phyloP scores from a whole-genome alignment of 2,329 filamentous ascomycete species.

The Venturia nashicola region DNA sequence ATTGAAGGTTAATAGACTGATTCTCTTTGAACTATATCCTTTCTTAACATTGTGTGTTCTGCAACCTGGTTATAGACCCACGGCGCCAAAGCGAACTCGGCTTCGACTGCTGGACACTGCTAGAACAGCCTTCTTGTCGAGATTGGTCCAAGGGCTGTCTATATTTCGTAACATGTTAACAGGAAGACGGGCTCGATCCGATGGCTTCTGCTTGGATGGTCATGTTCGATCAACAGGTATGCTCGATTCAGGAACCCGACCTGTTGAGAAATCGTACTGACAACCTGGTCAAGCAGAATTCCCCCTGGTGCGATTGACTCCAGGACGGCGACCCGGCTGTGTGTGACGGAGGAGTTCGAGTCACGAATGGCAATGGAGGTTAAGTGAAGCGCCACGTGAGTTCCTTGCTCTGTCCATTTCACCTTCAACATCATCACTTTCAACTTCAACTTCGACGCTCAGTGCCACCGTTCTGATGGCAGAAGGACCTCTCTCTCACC shows the following conservation, averaged over 20 bases:
- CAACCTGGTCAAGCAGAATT: too few species aligned
- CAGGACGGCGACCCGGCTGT: too few species aligned
- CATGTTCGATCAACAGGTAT: not conserved
- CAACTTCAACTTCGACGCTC: not conserved
- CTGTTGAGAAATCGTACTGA: too few species aligned
- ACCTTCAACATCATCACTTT: not conserved
- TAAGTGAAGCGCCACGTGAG: not conserved
- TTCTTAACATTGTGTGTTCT: not conserved
- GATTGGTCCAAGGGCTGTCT: too few species aligned
- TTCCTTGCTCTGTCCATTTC: not conserved
- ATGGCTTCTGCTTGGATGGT: not conserved
- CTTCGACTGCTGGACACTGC: too few species aligned
- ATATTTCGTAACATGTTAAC: too few species aligned
- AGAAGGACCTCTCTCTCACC: not conserved
- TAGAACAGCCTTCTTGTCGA: too few species aligned
- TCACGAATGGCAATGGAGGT: too few species aligned
- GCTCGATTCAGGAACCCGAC: not conserved
- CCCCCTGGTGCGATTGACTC: too few species aligned
- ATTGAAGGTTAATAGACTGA: not conserved
- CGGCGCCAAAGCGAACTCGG: too few species aligned
- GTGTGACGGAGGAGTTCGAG: too few species aligned
- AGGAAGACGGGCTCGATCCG: too few species aligned
- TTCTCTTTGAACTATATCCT: not conserved
- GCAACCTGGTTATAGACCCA: not conserved
- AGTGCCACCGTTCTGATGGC: not conserved